Base-by-base conservation (phyloP, 305 asterid species). In the Ajuga reptans region DNA sequence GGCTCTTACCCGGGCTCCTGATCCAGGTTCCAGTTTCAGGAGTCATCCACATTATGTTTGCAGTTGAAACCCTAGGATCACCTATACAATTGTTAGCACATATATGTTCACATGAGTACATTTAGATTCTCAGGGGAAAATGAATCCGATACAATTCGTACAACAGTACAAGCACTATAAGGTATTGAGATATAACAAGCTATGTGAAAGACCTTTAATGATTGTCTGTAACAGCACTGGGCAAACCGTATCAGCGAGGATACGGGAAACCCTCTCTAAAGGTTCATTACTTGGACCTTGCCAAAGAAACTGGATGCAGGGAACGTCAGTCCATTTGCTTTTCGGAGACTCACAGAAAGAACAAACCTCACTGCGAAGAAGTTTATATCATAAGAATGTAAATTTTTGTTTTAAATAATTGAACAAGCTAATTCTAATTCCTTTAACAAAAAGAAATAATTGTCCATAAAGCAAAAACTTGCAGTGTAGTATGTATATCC, bases 41-140 rank as follows among this genome's bases (percentile, higher is more conserved):
- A 75, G 79, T 86, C 71, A 82, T 68, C 97, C 99, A 93, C 46
- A 82, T 75, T 69, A 87, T 64, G 72, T 80, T 80, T 50, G 87
- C 97, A 66, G 80, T 67, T 37, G 96, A 80, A 70, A 93, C 87
- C 83, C 94, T 88, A 42, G 95, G 87, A 85, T 93, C 97, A 73
- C 99, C 99, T 93, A 84, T 75, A 70, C 54, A 79, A 77, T 64
- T 49, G 47, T 53, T 37, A 42, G 33, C 57, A 72, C 16, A 49
- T 59, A 45, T 42, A 67, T 43, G 37, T 15, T 63, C 50, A 78
- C 65, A 64, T 52, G 62, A 71, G 37, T 64, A 45, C 41, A 46
- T 21, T 61, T 17, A 67, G 67, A 18, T 14, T 37, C 42, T 18
- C 9, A 46, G 33, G 49, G 11, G 10, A 41, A 14, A 52, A 51